Conservation (phyloP, 306 rosid species). For the Carpinus viminea region DNA sequence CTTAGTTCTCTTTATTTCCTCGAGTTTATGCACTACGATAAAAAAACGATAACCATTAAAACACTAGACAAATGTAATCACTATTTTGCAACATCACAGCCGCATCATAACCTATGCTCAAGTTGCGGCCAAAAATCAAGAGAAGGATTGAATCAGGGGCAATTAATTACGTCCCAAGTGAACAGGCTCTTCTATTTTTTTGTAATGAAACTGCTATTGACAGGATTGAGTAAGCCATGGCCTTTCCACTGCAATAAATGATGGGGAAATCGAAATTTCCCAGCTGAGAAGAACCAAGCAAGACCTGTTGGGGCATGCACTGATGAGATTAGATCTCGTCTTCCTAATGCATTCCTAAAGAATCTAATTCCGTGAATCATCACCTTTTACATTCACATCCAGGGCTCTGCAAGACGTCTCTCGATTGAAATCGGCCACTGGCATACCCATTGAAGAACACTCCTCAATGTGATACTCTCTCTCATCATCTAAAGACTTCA, state of each 20-base stretch:
- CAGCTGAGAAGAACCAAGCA: neutral
- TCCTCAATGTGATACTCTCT: slow-evolving; percentile 69
- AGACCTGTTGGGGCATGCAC: neutral
- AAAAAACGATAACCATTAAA: too few species aligned
- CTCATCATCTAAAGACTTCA: slow-evolving; percentile 75
- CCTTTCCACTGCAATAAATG: neutral
- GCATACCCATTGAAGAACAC: slow-evolving; percentile 53
- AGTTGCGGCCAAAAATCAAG: too few species aligned
- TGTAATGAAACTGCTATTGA: neutral
- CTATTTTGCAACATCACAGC: too few species aligned
- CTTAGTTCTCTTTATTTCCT: too few species aligned
- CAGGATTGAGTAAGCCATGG: neutral
- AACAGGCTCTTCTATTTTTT: neutral
- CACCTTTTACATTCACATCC: slow-evolving; percentile 51
- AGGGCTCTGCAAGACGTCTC: slow-evolving; percentile 57
- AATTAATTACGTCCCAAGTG: too few species aligned
- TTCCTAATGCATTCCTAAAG: neutral
- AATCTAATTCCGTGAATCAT: slow-evolving; percentile 48
- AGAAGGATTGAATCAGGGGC: too few species aligned
- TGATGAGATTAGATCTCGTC: neutral
- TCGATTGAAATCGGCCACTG: slow-evolving; percentile 48
- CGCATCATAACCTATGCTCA: too few species aligned
- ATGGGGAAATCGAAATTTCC: neutral
- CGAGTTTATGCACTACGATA: too few species aligned
- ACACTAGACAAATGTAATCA: too few species aligned